Evolutionary conservation across 1,139 yeast genomes (phyloP), one percentile per base, ranked within the genome.

Genomic region (Lodderomyces parapsilosis): DNA sequence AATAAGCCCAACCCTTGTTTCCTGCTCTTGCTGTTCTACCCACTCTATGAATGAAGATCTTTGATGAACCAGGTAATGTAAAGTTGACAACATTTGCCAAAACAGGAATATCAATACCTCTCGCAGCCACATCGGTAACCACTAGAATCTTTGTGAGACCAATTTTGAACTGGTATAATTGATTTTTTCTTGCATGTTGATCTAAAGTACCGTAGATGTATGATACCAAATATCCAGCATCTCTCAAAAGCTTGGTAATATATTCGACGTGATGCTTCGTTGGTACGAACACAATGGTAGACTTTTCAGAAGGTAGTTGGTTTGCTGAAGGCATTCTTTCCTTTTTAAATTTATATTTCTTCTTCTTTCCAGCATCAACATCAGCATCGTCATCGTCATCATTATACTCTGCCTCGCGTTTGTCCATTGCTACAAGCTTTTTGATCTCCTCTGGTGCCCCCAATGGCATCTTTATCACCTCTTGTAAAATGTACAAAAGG

Each of bases 11-110:
- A 59, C 99, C 99, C 53, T 80, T 81, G 59, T 90, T 85, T 61
- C 99, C 99, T 9, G 99, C 99, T 76, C 99, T 86, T 11, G 99
- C 99, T 38, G 99, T 93, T 76, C 99, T 83, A 64, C 99, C 99
- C 42, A 94, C 99, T 68, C 99, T 81, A 66, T 93, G 99, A 44
- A 93, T 81, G 63, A 93, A 94, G 46, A 91, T 86, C 62, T 94
- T 93, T 4, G 97, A 90, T 2, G 95, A 85, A 0, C 91, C 85
- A 4, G 99, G 99, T 46, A 93, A 72, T 0, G 96, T 82, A 62
- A 81, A 91, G 63, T 93, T 94, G 55, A 93, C 76, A 41, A 93
- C 99, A 58, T 93, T 91, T 11, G 98, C 96, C 59, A 93, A 77
- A 47, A 93, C 83, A 0, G 99, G 99, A 52, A 93, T 89, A 80